These are phyloP conservation scores for Chaetomium olivaceum DNA, from an alignment of 2,329 filamentous ascomycete species.

Conservation along the genomic window DNA sequence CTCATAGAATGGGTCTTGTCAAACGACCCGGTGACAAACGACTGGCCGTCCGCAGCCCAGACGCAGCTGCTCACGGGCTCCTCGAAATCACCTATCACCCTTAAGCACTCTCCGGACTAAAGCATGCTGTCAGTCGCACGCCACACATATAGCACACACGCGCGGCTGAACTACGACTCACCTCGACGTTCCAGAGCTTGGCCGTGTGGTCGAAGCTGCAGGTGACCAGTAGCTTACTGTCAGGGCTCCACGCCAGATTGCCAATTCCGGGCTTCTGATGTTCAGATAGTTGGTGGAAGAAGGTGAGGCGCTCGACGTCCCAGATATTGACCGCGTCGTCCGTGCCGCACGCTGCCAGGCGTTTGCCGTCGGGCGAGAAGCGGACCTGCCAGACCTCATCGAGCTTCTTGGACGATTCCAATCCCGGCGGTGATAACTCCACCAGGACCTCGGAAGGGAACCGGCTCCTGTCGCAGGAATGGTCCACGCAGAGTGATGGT, in stretches of 20 bases:
- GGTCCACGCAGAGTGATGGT: constrained; percentile 86
- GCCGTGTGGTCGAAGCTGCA: constrained; percentile 76
- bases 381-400: constrained; percentile 91
- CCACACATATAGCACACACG: not conserved
- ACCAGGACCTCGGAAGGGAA: constrained; percentile 74
- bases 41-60: constrained; percentile 78
- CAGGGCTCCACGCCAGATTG: constrained; percentile 87
- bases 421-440: constrained; percentile 56
- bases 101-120: constrained; percentile 64
- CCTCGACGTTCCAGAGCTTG: constrained; percentile 71
- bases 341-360: constrained; percentile 78
- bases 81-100: constrained; percentile 68
- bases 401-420: constrained; percentile 53
- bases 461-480: constrained; percentile 74
- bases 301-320: constrained; percentile 69
- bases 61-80: constrained; percentile 85
- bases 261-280: constrained; percentile 69
- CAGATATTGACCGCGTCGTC: constrained; percentile 79
- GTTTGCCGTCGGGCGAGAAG: constrained; percentile 85
- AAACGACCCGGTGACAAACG: constrained; percentile 77
- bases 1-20: constrained; percentile 67
- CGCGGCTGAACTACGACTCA: constrained; percentile 44
- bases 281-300: constrained; percentile 62
- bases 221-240: constrained; percentile 81
- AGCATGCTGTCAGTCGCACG: constrained; percentile 5